Evolutionary conservation across 73 alveolate genomes (phyloP).

Genomic region (Symbiodinium natans): DNA sequence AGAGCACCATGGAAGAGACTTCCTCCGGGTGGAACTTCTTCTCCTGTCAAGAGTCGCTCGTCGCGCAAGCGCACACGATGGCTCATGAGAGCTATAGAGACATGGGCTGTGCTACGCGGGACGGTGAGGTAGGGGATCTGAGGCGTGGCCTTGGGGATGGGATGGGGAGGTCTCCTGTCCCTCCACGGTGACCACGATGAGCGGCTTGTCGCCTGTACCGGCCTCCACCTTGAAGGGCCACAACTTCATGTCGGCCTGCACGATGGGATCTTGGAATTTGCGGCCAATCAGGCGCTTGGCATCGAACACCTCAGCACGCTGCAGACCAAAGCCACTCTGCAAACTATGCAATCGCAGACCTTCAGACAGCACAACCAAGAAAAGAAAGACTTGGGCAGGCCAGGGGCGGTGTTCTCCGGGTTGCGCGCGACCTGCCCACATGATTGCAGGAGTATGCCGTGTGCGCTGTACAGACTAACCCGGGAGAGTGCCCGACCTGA

Average conservation of each 20-base stretch:
- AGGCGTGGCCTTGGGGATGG: no score
- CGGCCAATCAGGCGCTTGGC: slow-evolving; percentile 98
- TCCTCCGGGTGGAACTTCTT: slow-evolving; percentile 92
- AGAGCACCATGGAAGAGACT: slow-evolving; percentile 97
- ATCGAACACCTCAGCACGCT: slow-evolving; percentile 94
- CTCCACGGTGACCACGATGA: slow-evolving; percentile 97
- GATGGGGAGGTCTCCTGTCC: slow-evolving; percentile 96
- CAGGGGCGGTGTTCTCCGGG: slow-evolving; percentile 97
- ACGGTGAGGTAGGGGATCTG: no score
- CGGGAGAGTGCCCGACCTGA: no score
- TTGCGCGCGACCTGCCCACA: slow-evolving; percentile 98
- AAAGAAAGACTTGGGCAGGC: not conserved
- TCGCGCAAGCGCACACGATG: no score
- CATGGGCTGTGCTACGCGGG: no score
- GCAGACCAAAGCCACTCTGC: not conserved
- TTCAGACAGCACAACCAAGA: not conserved
- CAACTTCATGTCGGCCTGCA: slow-evolving; percentile 93
- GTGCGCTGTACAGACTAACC: no score
- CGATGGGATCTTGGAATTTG: slow-evolving; percentile 96
- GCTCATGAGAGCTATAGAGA: no score
- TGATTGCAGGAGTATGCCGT: no score
- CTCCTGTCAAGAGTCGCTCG: not conserved
- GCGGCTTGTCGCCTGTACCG: slow-evolving; percentile 98
- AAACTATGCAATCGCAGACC: no score
- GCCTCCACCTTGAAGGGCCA: slow-evolving; percentile 98